Percentiles rank a stretch among this genome's conserved stretches.
These are phyloP conservation scores for Malassezia furfur DNA, from an alignment of 1,284 basidiomycete species.

Conservation along the genomic window DNA sequence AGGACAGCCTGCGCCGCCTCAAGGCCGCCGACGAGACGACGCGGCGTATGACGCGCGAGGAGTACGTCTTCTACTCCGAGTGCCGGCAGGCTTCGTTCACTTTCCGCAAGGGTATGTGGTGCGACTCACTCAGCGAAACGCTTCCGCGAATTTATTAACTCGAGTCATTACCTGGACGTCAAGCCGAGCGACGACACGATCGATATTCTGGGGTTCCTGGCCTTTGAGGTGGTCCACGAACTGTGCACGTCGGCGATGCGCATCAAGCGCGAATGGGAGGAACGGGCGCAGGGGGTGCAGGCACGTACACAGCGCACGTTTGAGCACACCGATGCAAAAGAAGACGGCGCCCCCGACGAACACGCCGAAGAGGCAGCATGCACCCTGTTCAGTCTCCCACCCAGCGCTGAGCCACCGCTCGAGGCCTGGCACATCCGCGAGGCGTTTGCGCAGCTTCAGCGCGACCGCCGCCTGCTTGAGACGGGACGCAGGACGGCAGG, in stretches of 20 bases:
- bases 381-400: slow-evolving; percentile 30
- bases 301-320: not conserved
- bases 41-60: slow-evolving; percentile 86
- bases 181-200: slow-evolving; percentile 89
- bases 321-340: not conserved
- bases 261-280: slow-evolving; percentile 31
- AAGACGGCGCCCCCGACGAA: not conserved
- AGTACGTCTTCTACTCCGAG: slow-evolving; percentile 94
- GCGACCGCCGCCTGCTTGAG: slow-evolving; percentile 22
- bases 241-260: slow-evolving; percentile 58
- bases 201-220: slow-evolving; percentile 90
- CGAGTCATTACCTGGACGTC: slow-evolving; percentile 77
- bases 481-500: slow-evolving; percentile 25
- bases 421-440: slow-evolving; percentile 39
- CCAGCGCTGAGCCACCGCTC: slow-evolving; percentile 25
- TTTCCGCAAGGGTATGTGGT: slow-evolving; percentile 55
- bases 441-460: slow-evolving; percentile 38
- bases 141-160: slow-evolving; percentile 88
- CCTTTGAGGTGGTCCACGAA: slow-evolving; percentile 91
- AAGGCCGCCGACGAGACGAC: slow-evolving; percentile 85
- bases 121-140: slow-evolving; percentile 61
- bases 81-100: slow-evolving; percentile 95
- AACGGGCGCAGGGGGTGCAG: slow-evolving; percentile 17
- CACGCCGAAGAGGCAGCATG: slow-evolving; percentile 19
- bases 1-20: slow-evolving; percentile 76